Evolutionary conservation across 2,329 filamentous ascomycete genomes (phyloP).

Genomic region (Aspergillus niger): DNA sequence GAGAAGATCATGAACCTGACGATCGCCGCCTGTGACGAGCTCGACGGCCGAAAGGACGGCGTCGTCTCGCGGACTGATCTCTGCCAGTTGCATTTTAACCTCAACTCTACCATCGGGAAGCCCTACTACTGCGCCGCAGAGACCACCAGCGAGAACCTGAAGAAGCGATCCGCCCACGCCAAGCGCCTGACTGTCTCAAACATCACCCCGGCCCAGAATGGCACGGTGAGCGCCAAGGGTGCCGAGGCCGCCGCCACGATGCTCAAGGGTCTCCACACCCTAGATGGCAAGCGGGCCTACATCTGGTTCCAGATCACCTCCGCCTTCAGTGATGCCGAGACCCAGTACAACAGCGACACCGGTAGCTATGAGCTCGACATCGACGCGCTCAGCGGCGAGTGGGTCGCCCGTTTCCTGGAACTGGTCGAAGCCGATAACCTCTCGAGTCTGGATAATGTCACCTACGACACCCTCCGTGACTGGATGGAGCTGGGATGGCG

Average conservation of each 20-base stretch:
- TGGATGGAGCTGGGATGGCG: constrained; percentile 49
- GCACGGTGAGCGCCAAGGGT: constrained; percentile 30
- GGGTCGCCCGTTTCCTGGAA: constrained; percentile 32
- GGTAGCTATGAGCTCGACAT: constrained; percentile 33
- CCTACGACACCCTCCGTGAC: constrained; percentile 57
- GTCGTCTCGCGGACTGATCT: no score
- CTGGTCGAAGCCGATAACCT: constrained; percentile 41
- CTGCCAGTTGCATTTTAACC: constrained; percentile 40
- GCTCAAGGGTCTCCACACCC: constrained; percentile 45
- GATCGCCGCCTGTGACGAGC: no score
- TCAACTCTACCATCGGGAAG: constrained; percentile 50
- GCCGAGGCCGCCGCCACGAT: constrained; percentile 39
- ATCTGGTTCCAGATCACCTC: constrained; percentile 36
- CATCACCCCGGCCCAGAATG: constrained; percentile 2
- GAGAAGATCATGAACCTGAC: no score
- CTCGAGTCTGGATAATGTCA: constrained; percentile 49
- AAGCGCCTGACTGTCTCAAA: no score
- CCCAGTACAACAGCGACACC: constrained; percentile 30
- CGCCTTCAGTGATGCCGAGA: constrained; percentile 28
- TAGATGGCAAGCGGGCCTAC: constrained; percentile 45
- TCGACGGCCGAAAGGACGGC: no score
- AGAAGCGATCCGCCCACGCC: no score
- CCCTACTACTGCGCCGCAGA: constrained; percentile 47
- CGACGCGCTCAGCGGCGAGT: constrained; percentile 42
- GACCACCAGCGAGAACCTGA: no score